Evolutionary conservation across 177 flowering plant species (phyloP).

Genomic region (Tripterygium wilfordii): DNA sequence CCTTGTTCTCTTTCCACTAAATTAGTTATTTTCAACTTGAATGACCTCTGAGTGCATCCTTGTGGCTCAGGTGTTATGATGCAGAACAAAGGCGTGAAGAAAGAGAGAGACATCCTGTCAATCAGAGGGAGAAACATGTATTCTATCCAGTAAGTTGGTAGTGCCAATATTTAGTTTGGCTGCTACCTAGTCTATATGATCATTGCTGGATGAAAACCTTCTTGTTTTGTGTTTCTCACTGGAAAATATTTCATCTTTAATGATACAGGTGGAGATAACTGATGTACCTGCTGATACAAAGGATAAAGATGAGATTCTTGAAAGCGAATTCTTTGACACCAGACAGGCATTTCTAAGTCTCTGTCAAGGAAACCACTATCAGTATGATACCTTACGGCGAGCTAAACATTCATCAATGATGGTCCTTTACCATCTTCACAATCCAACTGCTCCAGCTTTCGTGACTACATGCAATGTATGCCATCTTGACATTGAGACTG

Average conservation of each 20-base stretch:
- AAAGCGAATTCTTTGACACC: slow-evolving; percentile 97
- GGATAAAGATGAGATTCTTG: slow-evolving; percentile 93
- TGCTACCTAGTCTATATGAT: not conserved
- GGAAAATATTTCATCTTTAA: not conserved
- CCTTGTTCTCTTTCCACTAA: too few relatives aligned
- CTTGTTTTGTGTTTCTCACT: not conserved
- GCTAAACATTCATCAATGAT: slow-evolving; percentile 99
- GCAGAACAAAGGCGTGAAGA: slow-evolving; percentile 74
- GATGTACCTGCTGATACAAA: slow-evolving; percentile 81
- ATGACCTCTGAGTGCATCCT: not conserved
- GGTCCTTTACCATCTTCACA: slow-evolving; percentile 98
- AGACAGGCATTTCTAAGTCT: slow-evolving; percentile 98
- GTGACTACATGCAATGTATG: slow-evolving; percentile 86
- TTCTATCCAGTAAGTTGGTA: slow-evolving; percentile 54
- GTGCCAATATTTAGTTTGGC: not conserved
- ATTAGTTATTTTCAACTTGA: not conserved
- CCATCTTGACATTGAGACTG: slow-evolving; percentile 84
- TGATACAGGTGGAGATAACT: slow-evolving; percentile 68
- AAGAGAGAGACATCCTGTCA: slow-evolving; percentile 79
- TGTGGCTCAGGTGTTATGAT: slow-evolving; percentile 63
- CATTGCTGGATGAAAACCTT: not conserved
- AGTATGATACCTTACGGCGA: slow-evolving; percentile 92
- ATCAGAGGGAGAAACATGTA: slow-evolving; percentile 68
- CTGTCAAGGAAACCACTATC: slow-evolving; percentile 98
- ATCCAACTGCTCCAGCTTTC: slow-evolving; percentile 99